phyloP scores from a whole-genome alignment of 306 rosid genomes.

The Sophora flavescens region DNA sequence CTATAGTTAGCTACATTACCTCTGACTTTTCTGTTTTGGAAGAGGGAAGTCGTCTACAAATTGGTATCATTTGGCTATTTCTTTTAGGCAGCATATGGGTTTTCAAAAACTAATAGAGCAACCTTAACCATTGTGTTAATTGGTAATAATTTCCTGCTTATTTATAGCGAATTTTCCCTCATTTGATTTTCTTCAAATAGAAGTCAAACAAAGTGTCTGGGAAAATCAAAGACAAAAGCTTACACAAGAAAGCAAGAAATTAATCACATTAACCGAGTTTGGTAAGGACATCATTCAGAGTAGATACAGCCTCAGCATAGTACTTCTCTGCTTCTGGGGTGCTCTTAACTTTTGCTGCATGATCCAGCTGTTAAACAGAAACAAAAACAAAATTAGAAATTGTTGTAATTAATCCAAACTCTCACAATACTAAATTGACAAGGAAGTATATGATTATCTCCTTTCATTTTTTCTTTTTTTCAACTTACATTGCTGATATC shows the following conservation, averaged over 20 bases:
- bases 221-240: constrained; percentile 49
- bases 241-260: constrained; percentile 58
- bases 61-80: too few species aligned
- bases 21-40: too few species aligned
- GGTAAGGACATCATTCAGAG: constrained; percentile 82
- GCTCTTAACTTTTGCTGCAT: constrained; percentile 96
- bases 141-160: constrained; percentile 19
- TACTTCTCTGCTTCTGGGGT: constrained; percentile 88
- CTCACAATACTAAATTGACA: background rate
- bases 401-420: background rate
- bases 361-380: constrained; percentile 72
- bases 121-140: background rate
- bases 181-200: constrained; percentile 57
- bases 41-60: too few species aligned
- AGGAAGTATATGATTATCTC: background rate
- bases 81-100: too few species aligned
- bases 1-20: too few species aligned
- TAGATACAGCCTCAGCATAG: constrained; percentile 77
- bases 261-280: constrained; percentile 74
- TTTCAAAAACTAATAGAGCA: background rate
- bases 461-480: background rate
- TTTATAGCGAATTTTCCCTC: constrained; percentile 45
- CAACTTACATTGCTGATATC: constrained; percentile 75
- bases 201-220: constrained; percentile 56
- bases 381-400: background rate